These are phyloP conservation scores for Apiotrichum veenhuisii DNA, from an alignment of 1,284 basidiomycete species.

Conservation along the genomic window DNA sequence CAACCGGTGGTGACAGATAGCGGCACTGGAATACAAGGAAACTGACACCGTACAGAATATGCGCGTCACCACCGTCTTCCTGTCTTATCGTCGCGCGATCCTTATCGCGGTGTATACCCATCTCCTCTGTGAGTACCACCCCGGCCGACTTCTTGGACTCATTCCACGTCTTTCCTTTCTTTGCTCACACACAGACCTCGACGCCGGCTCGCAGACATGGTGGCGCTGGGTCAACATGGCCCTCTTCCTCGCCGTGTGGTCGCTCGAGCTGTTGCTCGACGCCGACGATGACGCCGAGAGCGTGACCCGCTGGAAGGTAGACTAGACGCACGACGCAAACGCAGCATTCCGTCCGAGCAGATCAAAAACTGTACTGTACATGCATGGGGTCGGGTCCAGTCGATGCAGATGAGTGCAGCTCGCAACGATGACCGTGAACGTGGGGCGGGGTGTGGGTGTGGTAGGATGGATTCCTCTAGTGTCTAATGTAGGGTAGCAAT, in stretches of 20 bases:
- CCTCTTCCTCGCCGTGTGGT: conserved; percentile 49
- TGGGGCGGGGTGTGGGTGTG: neutral
- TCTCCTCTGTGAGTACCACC: conserved; percentile 38
- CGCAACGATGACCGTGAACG: too few species aligned
- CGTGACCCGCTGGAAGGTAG: conserved; percentile 43
- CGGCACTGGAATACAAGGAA: too few species aligned
- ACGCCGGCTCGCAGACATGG: conserved; percentile 50
- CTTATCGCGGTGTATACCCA: conserved; percentile 51
- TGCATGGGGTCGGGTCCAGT: neutral
- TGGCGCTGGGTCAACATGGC: conserved; percentile 51
- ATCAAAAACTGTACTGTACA: neutral
- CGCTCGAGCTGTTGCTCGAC: conserved; percentile 47
- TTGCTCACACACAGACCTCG: conserved; percentile 35
- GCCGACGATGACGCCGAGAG: conserved; percentile 47
- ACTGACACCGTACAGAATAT: conserved; percentile 33
- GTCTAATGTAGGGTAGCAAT: too few species aligned
- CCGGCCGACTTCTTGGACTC: too few species aligned
- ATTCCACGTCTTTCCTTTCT: too few species aligned
- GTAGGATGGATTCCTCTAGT: neutral
- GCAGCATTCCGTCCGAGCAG: neutral
- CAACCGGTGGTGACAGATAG: too few species aligned
- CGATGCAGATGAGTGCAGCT: too few species aligned
- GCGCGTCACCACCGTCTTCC: conserved; percentile 47
- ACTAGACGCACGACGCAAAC: conserved; percentile 21
- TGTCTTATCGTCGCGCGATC: conserved; percentile 48